Evolutionary conservation across 805 yeast genomes (phyloP).

Genomic region (Komagataella ulmi): DNA sequence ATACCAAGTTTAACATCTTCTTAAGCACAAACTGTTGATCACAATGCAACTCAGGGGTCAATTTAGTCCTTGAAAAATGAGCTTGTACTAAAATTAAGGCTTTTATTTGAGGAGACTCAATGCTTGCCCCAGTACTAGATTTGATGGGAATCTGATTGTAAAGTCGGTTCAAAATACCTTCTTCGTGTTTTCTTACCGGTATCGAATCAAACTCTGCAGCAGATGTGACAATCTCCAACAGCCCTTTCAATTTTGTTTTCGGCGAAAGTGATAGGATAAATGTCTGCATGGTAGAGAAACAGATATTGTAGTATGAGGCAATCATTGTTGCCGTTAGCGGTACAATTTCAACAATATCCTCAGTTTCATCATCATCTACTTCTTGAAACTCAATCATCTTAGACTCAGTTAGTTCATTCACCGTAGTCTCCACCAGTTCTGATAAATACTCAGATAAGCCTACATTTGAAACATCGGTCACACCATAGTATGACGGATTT

Average conservation of each 20-base stretch:
- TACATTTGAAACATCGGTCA: slow-evolving; percentile 42
- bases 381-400: slow-evolving; percentile 45
- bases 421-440: slow-evolving; percentile 61
- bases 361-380: slow-evolving; percentile 15
- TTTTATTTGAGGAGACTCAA: slow-evolving; percentile 49
- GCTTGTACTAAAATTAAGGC: slow-evolving; percentile 71
- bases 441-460: slow-evolving; percentile 78
- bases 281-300: slow-evolving; percentile 54
- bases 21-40: slow-evolving; percentile 46
- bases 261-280: slow-evolving; percentile 36
- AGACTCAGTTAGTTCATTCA: slow-evolving; percentile 48
- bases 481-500: slow-evolving; percentile 87
- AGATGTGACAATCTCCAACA: slow-evolving; percentile 52
- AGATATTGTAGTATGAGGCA: slow-evolving; percentile 57
- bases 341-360: slow-evolving; percentile 27
- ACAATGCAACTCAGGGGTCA: slow-evolving; percentile 46
- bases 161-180: slow-evolving; percentile 28
- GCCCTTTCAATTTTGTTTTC: slow-evolving; percentile 42
- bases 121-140: slow-evolving; percentile 14
- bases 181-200: slow-evolving; percentile 53
- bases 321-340: slow-evolving; percentile 67
- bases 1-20: slow-evolving; percentile 34
- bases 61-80: slow-evolving; percentile 51
- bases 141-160: slow-evolving; percentile 56
- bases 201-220: slow-evolving; percentile 62